Evolutionary conservation across 192 early-diverging fungal genomes (phyloP).

Genomic region (Coemansia pectinata): DNA sequence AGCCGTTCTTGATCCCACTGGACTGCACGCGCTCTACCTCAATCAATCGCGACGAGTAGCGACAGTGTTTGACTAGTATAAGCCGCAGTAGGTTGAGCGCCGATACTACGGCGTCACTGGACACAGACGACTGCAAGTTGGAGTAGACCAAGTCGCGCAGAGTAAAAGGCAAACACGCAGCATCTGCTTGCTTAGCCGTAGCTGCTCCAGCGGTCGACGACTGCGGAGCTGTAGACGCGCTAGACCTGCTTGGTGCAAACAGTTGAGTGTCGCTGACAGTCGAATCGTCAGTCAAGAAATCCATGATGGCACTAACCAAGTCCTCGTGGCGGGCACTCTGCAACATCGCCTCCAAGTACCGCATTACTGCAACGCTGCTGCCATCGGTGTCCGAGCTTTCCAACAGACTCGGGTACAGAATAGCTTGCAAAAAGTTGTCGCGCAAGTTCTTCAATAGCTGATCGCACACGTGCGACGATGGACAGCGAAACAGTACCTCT

Average conservation of each 20-base stretch:
- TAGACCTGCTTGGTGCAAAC: not conserved
- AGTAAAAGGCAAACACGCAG: slow-evolving; percentile 59
- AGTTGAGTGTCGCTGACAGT: slow-evolving; percentile 44
- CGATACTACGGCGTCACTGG: slow-evolving; percentile 81
- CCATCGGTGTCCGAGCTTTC: slow-evolving; percentile 92
- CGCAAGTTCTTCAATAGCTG: slow-evolving; percentile 70
- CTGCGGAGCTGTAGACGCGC: not conserved
- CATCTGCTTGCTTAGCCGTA: not conserved
- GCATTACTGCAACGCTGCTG: slow-evolving; percentile 83
- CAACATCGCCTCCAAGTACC: slow-evolving; percentile 84
- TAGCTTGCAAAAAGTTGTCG: slow-evolving; percentile 79
- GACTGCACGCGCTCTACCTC: slow-evolving; percentile 63
- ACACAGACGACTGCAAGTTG: slow-evolving; percentile 79
- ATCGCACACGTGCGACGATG: slow-evolving; percentile 32
- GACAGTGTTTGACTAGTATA: slow-evolving; percentile 74
- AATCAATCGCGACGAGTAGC: slow-evolving; percentile 73
- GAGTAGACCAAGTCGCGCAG: slow-evolving; percentile 83
- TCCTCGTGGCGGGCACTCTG: slow-evolving; percentile 73
- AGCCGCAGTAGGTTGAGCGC: slow-evolving; percentile 78
- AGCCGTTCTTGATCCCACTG: slow-evolving; percentile 24
- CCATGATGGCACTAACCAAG: slow-evolving; percentile 69
- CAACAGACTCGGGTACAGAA: slow-evolving; percentile 81
- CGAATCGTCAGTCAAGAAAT: slow-evolving; percentile 76
- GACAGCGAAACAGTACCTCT: slow-evolving; percentile 47
- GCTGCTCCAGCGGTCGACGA: not conserved